Evolutionary conservation across 108 stramenopile genomes (phyloP).

Genomic region (Skeletonema potamos): DNA sequence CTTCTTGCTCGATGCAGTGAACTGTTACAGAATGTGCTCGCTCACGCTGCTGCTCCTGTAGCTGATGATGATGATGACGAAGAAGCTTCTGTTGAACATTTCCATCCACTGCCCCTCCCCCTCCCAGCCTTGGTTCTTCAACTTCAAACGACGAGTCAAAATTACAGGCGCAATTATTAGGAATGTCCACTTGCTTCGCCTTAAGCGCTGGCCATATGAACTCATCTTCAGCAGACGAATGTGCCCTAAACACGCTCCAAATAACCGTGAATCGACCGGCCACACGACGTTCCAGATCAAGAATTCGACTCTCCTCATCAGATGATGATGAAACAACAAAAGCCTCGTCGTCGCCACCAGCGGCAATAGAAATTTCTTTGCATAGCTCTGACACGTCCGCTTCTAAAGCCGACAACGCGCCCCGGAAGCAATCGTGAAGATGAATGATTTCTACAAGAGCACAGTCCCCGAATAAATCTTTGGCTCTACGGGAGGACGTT

Average conservation of each 20-base stretch:
- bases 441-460: constrained; percentile 89
- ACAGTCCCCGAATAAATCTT: constrained; percentile 77
- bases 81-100: background rate
- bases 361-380: constrained; percentile 27
- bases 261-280: constrained; percentile 90
- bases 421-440: constrained; percentile 87
- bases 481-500: constrained; percentile 38
- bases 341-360: background rate
- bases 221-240: constrained; percentile 95
- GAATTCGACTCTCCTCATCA: constrained; percentile 14
- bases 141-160: constrained; percentile 1
- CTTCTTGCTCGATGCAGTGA: constrained; percentile 77
- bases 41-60: constrained; percentile 18
- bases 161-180: constrained; percentile 2
- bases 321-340: background rate
- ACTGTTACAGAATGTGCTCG: constrained; percentile 33
- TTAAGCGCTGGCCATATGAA: constrained; percentile 95
- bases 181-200: constrained; percentile 54
- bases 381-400: constrained; percentile 65
- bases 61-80: background rate
- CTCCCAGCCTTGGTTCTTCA: constrained; percentile 11
- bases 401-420: constrained; percentile 67
- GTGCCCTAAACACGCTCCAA: constrained; percentile 93
- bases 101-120: constrained; percentile 1
- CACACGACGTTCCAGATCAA: constrained; percentile 63